These are phyloP conservation scores for Hamamelis virginiana DNA, from an alignment of 164 flowering plant genomes.

Conservation along the genomic window DNA sequence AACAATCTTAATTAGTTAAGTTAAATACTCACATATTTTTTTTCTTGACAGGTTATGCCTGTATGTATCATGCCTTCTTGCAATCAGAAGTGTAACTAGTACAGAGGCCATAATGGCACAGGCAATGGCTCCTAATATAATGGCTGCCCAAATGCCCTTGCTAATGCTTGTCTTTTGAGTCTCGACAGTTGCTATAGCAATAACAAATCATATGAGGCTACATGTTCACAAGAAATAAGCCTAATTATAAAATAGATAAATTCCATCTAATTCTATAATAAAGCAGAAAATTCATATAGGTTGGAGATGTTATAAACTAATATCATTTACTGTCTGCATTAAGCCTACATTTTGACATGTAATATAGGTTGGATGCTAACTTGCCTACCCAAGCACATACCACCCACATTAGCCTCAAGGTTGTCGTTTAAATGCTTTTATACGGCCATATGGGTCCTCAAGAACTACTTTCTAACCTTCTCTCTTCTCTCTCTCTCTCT, in stretches of 20 bases:
- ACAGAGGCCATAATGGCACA: slow-evolving; percentile 31
- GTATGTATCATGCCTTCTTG: slow-evolving; percentile 31
- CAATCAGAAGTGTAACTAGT: slow-evolving; percentile 30
- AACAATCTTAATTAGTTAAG: neutral
- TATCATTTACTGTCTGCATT: too few relatives aligned
- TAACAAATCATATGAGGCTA: slow-evolving; percentile 1
- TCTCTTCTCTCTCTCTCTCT: too few relatives aligned
- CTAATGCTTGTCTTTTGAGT: slow-evolving; percentile 24
- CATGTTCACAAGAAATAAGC: neutral
- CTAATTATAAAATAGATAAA: neutral
- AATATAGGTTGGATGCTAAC: too few relatives aligned
- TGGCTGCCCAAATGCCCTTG: slow-evolving; percentile 42
- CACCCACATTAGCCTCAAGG: too few relatives aligned
- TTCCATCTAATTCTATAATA: neutral
- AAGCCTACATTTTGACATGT: too few relatives aligned
- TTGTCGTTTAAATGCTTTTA: too few relatives aligned
- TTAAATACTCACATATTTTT: slow-evolving; percentile 39
- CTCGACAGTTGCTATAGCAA: slow-evolving; percentile 27
- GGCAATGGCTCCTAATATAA: slow-evolving; percentile 40
- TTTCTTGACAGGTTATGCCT: slow-evolving; percentile 32
- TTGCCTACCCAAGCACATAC: too few relatives aligned
- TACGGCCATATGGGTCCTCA: too few relatives aligned
- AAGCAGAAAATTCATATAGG: neutral
- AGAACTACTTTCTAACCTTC: too few relatives aligned
- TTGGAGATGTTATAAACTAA: neutral